A percentile compares a stretch with the other conserved stretches of the same genome.
phyloP scores from a whole-genome alignment of 1,284 basidiomycete genomes.

The Termitomyces sp. region DNA sequence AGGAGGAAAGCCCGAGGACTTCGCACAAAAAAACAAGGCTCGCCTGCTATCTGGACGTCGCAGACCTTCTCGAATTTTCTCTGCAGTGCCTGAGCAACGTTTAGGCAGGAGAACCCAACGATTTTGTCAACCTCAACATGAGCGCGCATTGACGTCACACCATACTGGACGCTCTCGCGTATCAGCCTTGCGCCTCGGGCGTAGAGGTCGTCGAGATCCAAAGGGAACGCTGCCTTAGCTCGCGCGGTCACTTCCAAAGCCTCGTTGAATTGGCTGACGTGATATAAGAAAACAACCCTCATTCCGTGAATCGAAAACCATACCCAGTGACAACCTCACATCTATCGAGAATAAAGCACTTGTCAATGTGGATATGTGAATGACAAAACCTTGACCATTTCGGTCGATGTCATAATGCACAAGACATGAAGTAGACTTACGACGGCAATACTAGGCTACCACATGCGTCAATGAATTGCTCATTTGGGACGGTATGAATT shows the following conservation, averaged over 20 bases:
- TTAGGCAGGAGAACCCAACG: conserved; percentile 47
- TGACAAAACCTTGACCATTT: conserved; percentile 47
- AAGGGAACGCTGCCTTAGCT: conserved; percentile 45
- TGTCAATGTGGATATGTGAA: conserved; percentile 63
- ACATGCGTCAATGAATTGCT: conserved; percentile 34
- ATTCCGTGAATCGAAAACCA: conserved; percentile 12
- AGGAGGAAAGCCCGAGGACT: conserved; percentile 8
- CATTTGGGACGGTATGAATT: not conserved
- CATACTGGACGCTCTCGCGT: conserved; percentile 50
- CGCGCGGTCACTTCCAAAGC: conserved; percentile 47
- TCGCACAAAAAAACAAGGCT: conserved; percentile 12
- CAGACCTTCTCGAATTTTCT: conserved; percentile 42
- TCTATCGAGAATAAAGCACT: conserved; percentile 58
- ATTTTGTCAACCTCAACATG: conserved; percentile 59
- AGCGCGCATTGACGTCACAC: conserved; percentile 61
- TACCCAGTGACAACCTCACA: conserved; percentile 51
- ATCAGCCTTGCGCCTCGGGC: conserved; percentile 49
- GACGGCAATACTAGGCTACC: conserved; percentile 49
- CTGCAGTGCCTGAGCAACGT: conserved; percentile 44
- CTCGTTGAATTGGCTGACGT: conserved; percentile 49
- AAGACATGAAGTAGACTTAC: conserved; percentile 30
- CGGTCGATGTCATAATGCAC: conserved; percentile 2
- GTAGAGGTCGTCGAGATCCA: conserved; percentile 41
- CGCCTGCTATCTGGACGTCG: conserved; percentile 54
- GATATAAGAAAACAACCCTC: not conserved